Evolutionary conservation across 2,329 filamentous ascomycete genomes (phyloP), one percentile per base, ranked within the genome.

Genomic region (Penicillium sp.): DNA sequence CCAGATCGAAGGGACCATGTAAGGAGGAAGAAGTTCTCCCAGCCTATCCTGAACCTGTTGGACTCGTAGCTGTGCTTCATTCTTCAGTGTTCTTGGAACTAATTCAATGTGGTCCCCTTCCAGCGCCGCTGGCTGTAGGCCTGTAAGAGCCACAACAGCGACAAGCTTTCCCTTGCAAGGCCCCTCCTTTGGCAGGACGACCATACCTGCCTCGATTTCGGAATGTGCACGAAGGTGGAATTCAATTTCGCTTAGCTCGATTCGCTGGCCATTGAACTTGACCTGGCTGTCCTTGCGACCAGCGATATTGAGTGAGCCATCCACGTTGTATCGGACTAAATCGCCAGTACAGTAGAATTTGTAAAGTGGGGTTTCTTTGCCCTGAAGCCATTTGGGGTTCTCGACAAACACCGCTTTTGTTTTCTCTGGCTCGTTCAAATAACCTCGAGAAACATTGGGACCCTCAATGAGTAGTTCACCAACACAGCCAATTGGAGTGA

Each of bases 11-110:
- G 53, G 53, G 11, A 53, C 39, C 53, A 55, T 55, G 37, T 55
- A 55, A 13, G 24, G 18, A 18, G 53, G 50, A 9, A 55, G 33
- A 13, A 24, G 8, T 39, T 35, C 32, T 9, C 27, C 84, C 73
- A 91, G 76, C 18, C 74, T 79, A 12, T 84, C 86, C 2, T 90
- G 85, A 4, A 75, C 72, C 27, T 29, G 39, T 9, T 13, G 32
- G 27, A 42, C 32, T n/a, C n/a, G 27, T 5, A 4, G 27, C n/a
- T 42, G n/a, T 5, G 27, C 13, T 9, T 42, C 13, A 9, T 4
- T 24, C 39, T 33, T 29, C 13, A 32, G 27, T 13, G 28, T 27
- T 12, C n/a, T 42, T 11, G 27, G 27, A 12, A 33, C n/a, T 12
- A 38, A 13, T 24, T 13, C 36, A 38, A 38, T 24, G 24, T 24